A percentile compares a stretch with the other conserved stretches of the same genome.
phyloP scores from a whole-genome alignment of 1,139 yeast genomes.

The Candida sp. region DNA sequence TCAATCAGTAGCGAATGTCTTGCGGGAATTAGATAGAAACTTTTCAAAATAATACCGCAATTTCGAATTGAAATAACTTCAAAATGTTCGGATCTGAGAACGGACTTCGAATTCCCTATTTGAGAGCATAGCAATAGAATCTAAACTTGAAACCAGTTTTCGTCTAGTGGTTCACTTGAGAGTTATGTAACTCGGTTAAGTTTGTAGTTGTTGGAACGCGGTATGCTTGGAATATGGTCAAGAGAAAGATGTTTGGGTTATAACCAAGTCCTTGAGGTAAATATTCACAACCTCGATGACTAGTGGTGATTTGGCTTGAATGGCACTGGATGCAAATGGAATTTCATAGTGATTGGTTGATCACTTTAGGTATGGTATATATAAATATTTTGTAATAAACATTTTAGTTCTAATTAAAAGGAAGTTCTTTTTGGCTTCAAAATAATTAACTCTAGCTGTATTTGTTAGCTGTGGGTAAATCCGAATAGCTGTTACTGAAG shows the following conservation, averaged over 20 bases:
- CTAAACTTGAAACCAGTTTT: no score
- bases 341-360: neutral
- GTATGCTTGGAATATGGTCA: neutral
- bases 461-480: no score
- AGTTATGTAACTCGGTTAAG: neutral
- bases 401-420: no score
- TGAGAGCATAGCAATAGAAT: no score
- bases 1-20: slow-evolving; percentile 77
- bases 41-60: slow-evolving; percentile 52
- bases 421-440: no score
- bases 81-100: no score
- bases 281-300: neutral
- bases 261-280: neutral
- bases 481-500: no score
- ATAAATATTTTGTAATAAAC: neutral
- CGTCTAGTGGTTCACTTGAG: neutral
- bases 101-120: no score
- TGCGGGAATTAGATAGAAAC: slow-evolving; percentile 74
- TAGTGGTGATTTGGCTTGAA: neutral
- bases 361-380: neutral
- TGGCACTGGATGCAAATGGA: neutral
- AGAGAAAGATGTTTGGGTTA: neutral
- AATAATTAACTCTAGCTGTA: no score
- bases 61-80: no score
- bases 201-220: neutral